These are phyloP conservation scores for Eleusine indica DNA, from an alignment of 176 grass and related monocot genomes.

Conservation along the genomic window DNA sequence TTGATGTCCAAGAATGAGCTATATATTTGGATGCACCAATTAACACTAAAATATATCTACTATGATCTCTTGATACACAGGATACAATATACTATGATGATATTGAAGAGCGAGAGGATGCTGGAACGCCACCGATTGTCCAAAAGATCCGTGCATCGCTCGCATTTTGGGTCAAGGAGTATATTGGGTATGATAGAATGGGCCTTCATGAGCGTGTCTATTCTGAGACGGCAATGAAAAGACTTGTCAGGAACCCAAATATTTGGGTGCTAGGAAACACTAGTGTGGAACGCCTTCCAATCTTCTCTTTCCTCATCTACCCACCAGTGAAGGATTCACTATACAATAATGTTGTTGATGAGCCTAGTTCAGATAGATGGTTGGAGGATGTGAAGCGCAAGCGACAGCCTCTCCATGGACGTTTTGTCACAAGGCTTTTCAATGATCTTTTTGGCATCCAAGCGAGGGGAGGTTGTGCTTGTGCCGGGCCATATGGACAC, in stretches of 20 bases:
- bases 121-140: neutral
- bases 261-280: slow-evolving; percentile 56
- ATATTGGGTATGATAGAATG: neutral
- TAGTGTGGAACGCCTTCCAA: slow-evolving; percentile 40
- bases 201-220: neutral
- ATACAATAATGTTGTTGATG: neutral
- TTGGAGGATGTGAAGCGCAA: neutral
- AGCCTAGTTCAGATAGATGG: neutral
- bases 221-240: neutral
- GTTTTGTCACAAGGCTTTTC: slow-evolving; percentile 64
- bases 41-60: neutral
- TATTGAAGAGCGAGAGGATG: neutral
- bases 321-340: neutral
- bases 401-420: slow-evolving; percentile 57
- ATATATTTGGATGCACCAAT: neutral
- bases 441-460: slow-evolving; percentile 87
- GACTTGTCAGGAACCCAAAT: neutral
- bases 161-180: neutral
- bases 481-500: slow-evolving; percentile 72
- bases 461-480: slow-evolving; percentile 72
- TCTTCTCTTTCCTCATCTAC: slow-evolving; percentile 76
- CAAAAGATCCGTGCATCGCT: slow-evolving; percentile 56
- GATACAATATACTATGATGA: neutral
- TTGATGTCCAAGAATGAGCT: neutral
- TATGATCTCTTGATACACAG: neutral